phyloP scores from a whole-genome alignment of 2,329 filamentous ascomycete genomes.

The Dendrostoma leiphaemia region DNA sequence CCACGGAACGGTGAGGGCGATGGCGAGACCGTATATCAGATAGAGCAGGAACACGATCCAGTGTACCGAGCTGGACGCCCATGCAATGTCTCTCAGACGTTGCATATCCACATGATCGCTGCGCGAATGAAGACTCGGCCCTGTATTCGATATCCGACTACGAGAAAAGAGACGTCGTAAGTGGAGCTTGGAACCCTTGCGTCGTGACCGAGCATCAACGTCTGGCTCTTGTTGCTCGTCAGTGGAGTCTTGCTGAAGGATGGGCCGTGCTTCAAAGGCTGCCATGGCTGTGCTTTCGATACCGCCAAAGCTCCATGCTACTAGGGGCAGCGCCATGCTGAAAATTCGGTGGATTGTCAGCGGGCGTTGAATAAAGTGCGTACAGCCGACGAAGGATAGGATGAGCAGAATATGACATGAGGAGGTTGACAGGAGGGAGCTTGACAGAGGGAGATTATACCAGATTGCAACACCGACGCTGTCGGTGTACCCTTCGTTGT shows the following conservation, averaged over 20 bases:
- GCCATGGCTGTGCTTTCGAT: constrained; percentile 21
- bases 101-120: neutral
- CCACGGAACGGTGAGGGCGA: constrained; percentile 18
- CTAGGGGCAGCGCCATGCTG: constrained; percentile 19
- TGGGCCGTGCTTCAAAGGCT: constrained; percentile 19
- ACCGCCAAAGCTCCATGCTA: constrained; percentile 19
- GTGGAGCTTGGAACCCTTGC: neutral
- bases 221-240: neutral
- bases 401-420: too few relatives aligned
- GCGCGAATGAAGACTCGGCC: neutral
- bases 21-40: constrained; percentile 11
- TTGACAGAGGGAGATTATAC: neutral
- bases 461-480: constrained; percentile 12
- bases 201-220: neutral
- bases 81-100: constrained; percentile 5
- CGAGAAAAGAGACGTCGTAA: neutral
- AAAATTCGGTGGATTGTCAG: neutral
- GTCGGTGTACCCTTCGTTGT: neutral
- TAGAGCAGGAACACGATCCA: constrained; percentile 13
- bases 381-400: too few relatives aligned
- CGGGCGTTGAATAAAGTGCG: neutral
- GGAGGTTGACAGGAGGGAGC: neutral
- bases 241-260: neutral
- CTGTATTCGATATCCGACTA: neutral
- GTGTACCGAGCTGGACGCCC: constrained; percentile 17